phyloP scores from a whole-genome alignment of 2,329 filamentous ascomycete species.

The Colletotrichum aenigma region DNA sequence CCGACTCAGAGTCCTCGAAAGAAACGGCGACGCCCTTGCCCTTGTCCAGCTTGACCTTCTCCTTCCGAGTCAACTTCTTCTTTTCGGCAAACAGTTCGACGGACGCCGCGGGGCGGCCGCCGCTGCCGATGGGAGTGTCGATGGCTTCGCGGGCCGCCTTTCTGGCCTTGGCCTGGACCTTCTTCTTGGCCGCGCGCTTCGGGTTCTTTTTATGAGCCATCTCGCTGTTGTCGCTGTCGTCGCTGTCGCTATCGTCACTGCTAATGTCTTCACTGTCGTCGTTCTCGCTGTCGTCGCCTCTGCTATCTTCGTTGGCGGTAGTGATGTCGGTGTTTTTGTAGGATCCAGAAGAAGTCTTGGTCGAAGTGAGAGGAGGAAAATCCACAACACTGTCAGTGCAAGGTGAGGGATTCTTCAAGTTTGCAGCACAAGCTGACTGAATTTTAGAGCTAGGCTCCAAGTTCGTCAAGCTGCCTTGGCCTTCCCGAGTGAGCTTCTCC shows the following conservation, averaged over 20 bases:
- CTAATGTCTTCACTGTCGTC: background rate
- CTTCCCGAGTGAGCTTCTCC: background rate
- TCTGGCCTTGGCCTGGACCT: background rate
- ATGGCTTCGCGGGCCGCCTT: background rate
- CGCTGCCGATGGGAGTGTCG: background rate
- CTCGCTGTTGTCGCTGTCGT: background rate
- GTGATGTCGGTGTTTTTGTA: background rate
- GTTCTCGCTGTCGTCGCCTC: background rate
- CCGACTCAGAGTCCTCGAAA: background rate
- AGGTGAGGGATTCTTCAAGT: background rate
- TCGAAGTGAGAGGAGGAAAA: background rate
- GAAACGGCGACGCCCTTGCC: background rate
- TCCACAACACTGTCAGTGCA: background rate
- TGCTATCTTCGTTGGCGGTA: background rate
- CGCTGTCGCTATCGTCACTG: no score
- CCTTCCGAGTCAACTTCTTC: background rate
- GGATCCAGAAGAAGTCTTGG: background rate
- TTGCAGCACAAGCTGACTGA: background rate
- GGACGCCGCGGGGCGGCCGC: background rate
- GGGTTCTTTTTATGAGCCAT: background rate
- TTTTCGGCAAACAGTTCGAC: background rate
- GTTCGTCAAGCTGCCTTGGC: background rate
- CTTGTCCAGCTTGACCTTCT: background rate
- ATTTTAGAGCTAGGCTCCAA: background rate
- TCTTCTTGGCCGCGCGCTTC: background rate